Base-by-base conservation (phyloP, 2,329 filamentous ascomycete species). In the Cercospora zeina region DNA sequence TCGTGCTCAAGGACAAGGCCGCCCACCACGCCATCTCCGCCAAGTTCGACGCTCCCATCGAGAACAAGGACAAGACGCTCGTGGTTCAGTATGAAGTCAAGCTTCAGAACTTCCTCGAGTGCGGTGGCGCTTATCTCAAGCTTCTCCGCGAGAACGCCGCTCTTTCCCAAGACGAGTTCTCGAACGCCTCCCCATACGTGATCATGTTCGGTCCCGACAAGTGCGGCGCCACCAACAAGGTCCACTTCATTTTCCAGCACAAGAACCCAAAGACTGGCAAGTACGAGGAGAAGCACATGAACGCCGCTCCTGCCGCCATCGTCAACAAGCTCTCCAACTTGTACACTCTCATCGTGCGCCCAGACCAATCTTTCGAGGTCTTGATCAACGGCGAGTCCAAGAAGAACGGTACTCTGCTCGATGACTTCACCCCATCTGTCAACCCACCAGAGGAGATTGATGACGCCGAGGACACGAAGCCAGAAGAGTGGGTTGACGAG, bases 121-220 rank as follows among this genome's bases (percentile, higher is more conserved):
- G 95, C 77, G 95, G 95, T 84, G 95, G 95, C 79, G 95, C 95
- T 71, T 99, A 99, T 84, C 84, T 99, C 84, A 99, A 99, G 89
- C 90, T 99, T 70, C 90, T 99, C 71, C 90, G 96, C 73, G 93
- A 99, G 77, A 97, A 95, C 85, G 93, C 93, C 84, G 89, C 91
- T 78, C 91, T 99, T 73, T 91, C 96, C 83, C 87, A 91, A 74
- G 93, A 97, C 69, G 95, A 99, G 83, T 99, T 99, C 84, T 91
- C 90, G 78, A 97, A 99, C 81, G 87, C 89, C 65, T 96, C 93
- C 47, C 95, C 95, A 54, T 99, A 99, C 77, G 90, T 99, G 71
- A 96, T 99, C 85, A 99, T 99, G 95, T 99, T 99, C 77, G 95
- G 95, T 71, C 95, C 95, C 72, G 95, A 99, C 84, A 97, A 97